phyloP scores from a whole-genome alignment of 164 flowering plant genomes.

The Malania oleifera region DNA sequence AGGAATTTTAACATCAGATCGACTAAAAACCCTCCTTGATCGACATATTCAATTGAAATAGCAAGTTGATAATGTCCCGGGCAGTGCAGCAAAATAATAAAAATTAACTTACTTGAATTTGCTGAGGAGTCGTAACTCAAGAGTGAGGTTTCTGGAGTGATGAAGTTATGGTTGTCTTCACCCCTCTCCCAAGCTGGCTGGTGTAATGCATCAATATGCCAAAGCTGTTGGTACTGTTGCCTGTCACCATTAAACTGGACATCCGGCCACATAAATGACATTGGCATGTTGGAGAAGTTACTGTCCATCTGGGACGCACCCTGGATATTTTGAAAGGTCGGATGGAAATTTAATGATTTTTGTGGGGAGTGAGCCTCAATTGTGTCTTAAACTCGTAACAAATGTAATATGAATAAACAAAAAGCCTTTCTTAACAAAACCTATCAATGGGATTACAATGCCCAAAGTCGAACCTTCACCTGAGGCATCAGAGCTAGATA shows the following conservation, averaged over 20 bases:
- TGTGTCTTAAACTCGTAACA: no score
- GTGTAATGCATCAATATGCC: conserved; percentile 39
- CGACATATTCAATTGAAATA: no score
- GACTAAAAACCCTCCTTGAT: no score
- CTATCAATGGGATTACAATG: no score
- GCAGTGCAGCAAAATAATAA: not conserved
- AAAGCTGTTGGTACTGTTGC: conserved; percentile 44
- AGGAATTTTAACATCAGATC: no score
- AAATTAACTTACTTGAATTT: conserved; percentile 46
- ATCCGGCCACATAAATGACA: conserved; percentile 50
- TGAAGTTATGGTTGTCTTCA: conserved; percentile 36
- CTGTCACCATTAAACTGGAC: conserved; percentile 31
- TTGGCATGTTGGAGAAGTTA: conserved; percentile 36
- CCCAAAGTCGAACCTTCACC: no score
- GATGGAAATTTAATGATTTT: not conserved
- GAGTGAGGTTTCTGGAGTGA: conserved; percentile 49
- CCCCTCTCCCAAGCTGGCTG: conserved; percentile 48
- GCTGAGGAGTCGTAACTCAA: conserved; percentile 47
- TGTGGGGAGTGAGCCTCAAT: no score
- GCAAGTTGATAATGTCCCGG: no score
- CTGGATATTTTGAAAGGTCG: conserved; percentile 23
- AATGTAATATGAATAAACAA: no score
- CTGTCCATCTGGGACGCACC: conserved; percentile 40
- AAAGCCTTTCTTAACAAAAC: no score
- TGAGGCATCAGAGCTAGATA: no score